phyloP scores from a whole-genome alignment of 2,329 filamentous ascomycete genomes.

The Chalara sp. region DNA sequence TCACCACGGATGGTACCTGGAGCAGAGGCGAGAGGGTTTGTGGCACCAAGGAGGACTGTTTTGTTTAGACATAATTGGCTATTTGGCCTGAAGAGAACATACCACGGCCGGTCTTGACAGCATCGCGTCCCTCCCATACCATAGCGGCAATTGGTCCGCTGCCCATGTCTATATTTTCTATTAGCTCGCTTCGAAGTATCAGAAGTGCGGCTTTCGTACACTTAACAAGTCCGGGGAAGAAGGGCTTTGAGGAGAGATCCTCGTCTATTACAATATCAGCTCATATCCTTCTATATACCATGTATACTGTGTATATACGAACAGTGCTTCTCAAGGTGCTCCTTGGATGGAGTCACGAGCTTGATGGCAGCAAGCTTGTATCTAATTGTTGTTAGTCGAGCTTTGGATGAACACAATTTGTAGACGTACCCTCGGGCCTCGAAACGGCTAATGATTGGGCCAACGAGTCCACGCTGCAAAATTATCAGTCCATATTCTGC shows the following conservation, averaged over 20 bases:
- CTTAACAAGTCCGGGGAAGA: constrained; percentile 90
- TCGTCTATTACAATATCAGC: constrained; percentile 48
- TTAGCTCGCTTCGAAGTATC: constrained; percentile 18
- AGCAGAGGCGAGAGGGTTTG: constrained; percentile 91
- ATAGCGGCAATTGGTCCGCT: constrained; percentile 97
- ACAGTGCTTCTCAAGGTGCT: constrained; percentile 97
- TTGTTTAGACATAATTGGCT: constrained; percentile 11
- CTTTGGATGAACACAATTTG: not conserved
- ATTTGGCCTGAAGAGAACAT: constrained; percentile 32
- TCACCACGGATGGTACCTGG: constrained; percentile 98
- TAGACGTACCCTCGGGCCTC: constrained; percentile 79
- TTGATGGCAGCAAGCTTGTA: constrained; percentile 99
- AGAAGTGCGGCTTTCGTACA: constrained; percentile 52
- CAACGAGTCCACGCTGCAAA: constrained; percentile 84
- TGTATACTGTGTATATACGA: constrained; percentile 26
- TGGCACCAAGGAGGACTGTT: constrained; percentile 86
- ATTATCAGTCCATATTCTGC: constrained; percentile 10
- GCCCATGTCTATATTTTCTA: constrained; percentile 68
- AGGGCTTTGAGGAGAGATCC: constrained; percentile 88
- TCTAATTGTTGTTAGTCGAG: constrained; percentile 38
- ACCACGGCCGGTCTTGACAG: constrained; percentile 96
- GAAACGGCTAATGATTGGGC: constrained; percentile 96
- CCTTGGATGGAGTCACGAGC: constrained; percentile 80
- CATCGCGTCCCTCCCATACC: constrained; percentile 99
- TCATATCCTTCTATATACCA: constrained; percentile 3